A percentile compares a stretch with the other conserved stretches of the same genome.
These are phyloP conservation scores for Harringtonia lauricola DNA, from an alignment of 2,329 filamentous ascomycete genomes.

Conservation along the genomic window DNA sequence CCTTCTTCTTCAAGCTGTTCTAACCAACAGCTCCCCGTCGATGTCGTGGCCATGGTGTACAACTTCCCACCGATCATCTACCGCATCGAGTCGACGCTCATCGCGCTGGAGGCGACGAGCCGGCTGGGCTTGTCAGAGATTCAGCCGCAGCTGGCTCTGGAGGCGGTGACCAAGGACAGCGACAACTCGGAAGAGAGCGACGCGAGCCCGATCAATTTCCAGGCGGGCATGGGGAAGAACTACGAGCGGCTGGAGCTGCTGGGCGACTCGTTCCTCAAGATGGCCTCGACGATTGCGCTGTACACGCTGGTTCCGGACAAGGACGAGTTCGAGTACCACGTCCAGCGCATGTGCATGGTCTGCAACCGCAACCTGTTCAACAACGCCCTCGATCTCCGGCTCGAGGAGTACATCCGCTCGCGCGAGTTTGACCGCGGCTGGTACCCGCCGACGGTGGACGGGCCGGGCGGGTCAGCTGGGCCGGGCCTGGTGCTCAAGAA, in stretches of 20 bases:
- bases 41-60: conserved; percentile 62
- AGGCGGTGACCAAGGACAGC: conserved; percentile 87
- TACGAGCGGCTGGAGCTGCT: conserved; percentile 93
- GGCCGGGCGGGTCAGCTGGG: too few species aligned
- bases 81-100: conserved; percentile 69
- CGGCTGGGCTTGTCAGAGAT: conserved; percentile 51
- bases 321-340: conserved; percentile 80
- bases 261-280: conserved; percentile 89
- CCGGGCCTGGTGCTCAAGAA: conserved; percentile 58
- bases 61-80: conserved; percentile 76
- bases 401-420: conserved; percentile 72
- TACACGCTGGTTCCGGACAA: conserved; percentile 67
- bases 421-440: conserved; percentile 72
- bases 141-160: conserved; percentile 60
- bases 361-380: conserved; percentile 88
- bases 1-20: conserved; percentile 8
- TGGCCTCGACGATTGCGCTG: conserved; percentile 83
- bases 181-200: conserved; percentile 69
- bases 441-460: conserved; percentile 56
- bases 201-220: conserved; percentile 59
- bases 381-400: conserved; percentile 54
- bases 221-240: conserved; percentile 81
- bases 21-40: conserved; percentile 46
- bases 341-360: conserved; percentile 79
- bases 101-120: conserved; percentile 64